These are phyloP conservation scores for Erodium chrysanthum DNA, from an alignment of 441 rosid species.

Conservation along the genomic window DNA sequence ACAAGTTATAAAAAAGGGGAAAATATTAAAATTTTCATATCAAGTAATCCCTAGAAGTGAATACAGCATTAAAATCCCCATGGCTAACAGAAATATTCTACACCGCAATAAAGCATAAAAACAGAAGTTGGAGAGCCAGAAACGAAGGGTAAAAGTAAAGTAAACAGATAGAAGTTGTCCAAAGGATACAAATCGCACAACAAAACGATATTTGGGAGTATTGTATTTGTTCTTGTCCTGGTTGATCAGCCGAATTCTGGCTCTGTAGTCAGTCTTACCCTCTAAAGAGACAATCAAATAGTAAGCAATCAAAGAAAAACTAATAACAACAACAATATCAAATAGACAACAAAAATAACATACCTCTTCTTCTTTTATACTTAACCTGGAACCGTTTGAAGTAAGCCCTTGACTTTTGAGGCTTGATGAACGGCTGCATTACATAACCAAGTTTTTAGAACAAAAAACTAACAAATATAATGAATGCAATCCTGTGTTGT, in stretches of 20 bases:
- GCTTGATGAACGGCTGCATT: constrained; percentile 20
- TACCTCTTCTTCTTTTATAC: constrained; percentile 28
- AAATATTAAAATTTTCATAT: background rate
- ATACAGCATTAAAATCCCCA: background rate
- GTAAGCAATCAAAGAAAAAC: background rate
- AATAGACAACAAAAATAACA: background rate
- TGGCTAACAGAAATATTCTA: background rate
- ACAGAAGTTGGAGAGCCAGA: background rate
- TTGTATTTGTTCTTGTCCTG: constrained; percentile 10
- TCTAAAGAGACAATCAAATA: background rate
- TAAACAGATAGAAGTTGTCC: background rate
- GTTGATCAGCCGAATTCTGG: constrained; percentile 8
- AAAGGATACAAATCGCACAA: constrained; percentile 10
- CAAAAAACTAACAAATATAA: background rate
- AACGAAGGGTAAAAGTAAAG: background rate
- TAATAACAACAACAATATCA: background rate
- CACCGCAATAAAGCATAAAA: background rate
- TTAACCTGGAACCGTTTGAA: constrained; percentile 26
- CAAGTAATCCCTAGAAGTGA: background rate
- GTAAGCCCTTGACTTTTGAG: constrained; percentile 25
- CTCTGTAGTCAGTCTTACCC: constrained; percentile 4
- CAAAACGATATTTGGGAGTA: constrained; percentile 8
- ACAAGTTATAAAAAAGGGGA: no score
- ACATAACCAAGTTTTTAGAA: background rate
- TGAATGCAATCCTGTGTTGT: background rate